phyloP scores from a whole-genome alignment of 148 eudicot genomes.

The Camellia granthamiana region DNA sequence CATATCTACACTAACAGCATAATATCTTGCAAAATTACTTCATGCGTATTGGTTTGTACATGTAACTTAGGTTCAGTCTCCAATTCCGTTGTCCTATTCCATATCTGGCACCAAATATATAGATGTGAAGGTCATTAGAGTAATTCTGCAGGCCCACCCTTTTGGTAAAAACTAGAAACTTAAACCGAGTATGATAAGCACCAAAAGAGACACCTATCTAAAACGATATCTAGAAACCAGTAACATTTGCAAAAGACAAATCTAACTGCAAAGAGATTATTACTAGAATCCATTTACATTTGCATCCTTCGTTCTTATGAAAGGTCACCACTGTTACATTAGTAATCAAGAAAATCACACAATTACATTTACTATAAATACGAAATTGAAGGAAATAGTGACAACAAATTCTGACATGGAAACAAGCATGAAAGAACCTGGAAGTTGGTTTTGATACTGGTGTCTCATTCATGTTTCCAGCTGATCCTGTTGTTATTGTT shows the following conservation, averaged over 20 bases:
- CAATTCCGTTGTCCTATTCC: background rate
- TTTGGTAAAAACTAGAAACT: background rate
- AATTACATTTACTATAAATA: background rate
- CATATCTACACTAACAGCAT: background rate
- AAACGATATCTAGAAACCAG: background rate
- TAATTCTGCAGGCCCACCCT: background rate
- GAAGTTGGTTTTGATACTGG: conserved; percentile 24
- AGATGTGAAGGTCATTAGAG: background rate
- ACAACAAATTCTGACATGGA: background rate
- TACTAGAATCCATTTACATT: background rate
- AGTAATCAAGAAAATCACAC: background rate
- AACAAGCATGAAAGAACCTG: conserved; percentile 27
- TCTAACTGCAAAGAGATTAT: background rate
- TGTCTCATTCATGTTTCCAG: conserved; percentile 24
- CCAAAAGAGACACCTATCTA: background rate
- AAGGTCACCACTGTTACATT: background rate
- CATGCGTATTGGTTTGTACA: background rate
- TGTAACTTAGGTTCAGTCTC: background rate
- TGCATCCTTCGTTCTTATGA: background rate
- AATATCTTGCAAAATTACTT: background rate
- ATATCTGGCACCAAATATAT: background rate
- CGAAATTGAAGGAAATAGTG: background rate
- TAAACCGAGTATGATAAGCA: background rate
- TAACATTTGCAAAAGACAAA: background rate
- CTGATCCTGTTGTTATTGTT: conserved; percentile 20